Percentiles rank a stretch among this genome's conserved stretches.
phyloP scores from a whole-genome alignment of 441 rosid species.

The Theobroma grandiflorum region DNA sequence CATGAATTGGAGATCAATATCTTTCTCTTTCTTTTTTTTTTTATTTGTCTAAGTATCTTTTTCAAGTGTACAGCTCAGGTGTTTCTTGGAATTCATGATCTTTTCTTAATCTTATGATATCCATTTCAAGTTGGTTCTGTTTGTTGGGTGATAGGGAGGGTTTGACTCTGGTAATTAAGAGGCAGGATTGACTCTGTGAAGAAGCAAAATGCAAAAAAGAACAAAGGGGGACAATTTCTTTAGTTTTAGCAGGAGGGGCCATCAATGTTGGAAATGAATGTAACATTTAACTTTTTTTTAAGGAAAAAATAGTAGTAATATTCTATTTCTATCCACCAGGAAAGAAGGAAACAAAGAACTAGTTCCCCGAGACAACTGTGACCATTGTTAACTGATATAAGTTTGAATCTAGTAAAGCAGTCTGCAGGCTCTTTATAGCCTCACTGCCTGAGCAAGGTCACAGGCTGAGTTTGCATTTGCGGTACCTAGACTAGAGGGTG shows the following conservation, averaged over 20 bases:
- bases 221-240: background rate
- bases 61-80: background rate
- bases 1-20: background rate
- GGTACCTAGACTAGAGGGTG: background rate
- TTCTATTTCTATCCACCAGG: background rate
- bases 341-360: background rate
- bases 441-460: background rate
- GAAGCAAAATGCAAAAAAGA: background rate
- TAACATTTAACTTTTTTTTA: background rate
- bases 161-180: constrained; percentile 15
- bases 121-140: background rate
- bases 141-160: background rate
- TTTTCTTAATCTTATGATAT: background rate
- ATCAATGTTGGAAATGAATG: background rate
- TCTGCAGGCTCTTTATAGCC: background rate
- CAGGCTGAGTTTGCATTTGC: background rate
- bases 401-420: background rate
- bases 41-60: background rate
- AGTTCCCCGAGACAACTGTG: background rate
- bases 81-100: background rate
- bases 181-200: constrained; percentile 6
- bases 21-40: background rate
- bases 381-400: background rate
- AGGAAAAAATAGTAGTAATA: background rate
- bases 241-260: background rate